Percentiles rank a stretch among this genome's conserved stretches.
These are phyloP conservation scores for Trichoderma virens DNA, from an alignment of 495 filamentous ascomycete species.

Conservation along the genomic window DNA sequence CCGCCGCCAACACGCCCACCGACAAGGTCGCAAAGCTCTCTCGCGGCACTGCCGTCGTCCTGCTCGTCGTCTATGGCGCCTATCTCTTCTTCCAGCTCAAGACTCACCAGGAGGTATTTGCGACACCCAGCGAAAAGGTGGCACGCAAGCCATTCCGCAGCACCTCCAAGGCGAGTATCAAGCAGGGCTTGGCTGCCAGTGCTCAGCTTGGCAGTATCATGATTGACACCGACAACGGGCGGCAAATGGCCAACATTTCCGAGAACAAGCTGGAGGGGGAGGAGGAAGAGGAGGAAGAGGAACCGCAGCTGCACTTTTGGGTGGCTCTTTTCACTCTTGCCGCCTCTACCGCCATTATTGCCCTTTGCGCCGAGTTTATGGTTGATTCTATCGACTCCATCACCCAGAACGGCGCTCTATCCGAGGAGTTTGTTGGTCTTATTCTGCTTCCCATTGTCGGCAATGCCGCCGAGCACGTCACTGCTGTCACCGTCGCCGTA, in stretches of 20 bases:
- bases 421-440: constrained; percentile 71
- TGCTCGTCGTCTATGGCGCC: constrained; percentile 66
- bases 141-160: constrained; percentile 42
- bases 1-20: constrained; percentile 25
- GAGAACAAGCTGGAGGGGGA: constrained; percentile 28
- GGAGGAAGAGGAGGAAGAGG: constrained; percentile 55
- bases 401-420: constrained; percentile 48
- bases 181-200: constrained; percentile 28
- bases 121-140: constrained; percentile 62
- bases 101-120: constrained; percentile 69
- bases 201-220: constrained; percentile 33
- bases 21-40: constrained; percentile 49
- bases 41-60: constrained; percentile 65
- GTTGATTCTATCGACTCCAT: constrained; percentile 69
- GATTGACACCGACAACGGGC: constrained; percentile 32
- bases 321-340: constrained; percentile 66
- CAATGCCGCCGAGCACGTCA: constrained; percentile 83
- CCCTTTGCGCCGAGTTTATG: constrained; percentile 86
- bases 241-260: too few relatives aligned
- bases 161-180: constrained; percentile 50
- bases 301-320: constrained; percentile 59
- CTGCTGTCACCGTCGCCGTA: constrained; percentile 74
- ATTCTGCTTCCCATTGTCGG: constrained; percentile 86
- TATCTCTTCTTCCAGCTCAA: constrained; percentile 80
- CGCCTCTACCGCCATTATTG: constrained; percentile 70